A percentile compares a stretch with the other conserved stretches of the same genome.
Conservation (phyloP, 2,329 filamentous ascomycete species). For the Cryoendolithus antarcticus region DNA sequence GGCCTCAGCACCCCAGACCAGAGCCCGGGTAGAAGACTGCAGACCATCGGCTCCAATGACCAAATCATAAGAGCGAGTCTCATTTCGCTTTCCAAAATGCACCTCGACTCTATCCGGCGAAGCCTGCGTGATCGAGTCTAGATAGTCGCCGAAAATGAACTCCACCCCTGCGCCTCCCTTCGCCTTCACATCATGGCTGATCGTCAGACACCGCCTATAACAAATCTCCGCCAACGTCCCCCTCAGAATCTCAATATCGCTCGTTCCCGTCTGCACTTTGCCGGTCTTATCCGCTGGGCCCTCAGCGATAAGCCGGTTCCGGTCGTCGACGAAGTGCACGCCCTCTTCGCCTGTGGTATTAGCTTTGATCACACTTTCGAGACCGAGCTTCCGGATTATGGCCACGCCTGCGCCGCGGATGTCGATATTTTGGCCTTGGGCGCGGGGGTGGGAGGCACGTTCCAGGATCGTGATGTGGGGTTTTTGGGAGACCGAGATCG, state of each 20-base stretch:
- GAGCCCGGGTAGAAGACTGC: conserved; percentile 15
- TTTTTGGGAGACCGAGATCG: conserved; percentile 5
- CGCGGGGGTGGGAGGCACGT: conserved; percentile 8
- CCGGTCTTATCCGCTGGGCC: conserved; percentile 17
- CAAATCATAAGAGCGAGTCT: conserved; percentile 12
- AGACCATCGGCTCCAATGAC: conserved; percentile 23
- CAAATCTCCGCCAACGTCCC: conserved; percentile 15
- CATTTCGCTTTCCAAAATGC: conserved; percentile 12
- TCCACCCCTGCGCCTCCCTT: conserved; percentile 17
- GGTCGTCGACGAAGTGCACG: conserved; percentile 16
- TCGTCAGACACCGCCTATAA: conserved; percentile 8
- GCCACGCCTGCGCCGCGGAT: conserved; percentile 18
- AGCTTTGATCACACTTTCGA: conserved; percentile 15
- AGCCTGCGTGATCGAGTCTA: conserved; percentile 14
- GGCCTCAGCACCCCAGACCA: conserved; percentile 15
- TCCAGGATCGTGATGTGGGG: conserved; percentile 20
- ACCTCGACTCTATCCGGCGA: conserved; percentile 13
- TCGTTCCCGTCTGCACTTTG: conserved; percentile 16
- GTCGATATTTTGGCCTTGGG: conserved; percentile 23
- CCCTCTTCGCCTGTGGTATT: conserved; percentile 19
- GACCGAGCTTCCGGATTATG: conserved; percentile 17
- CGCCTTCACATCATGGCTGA: conserved; percentile 11
- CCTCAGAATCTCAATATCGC: conserved; percentile 21
- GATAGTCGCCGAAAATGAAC: conserved; percentile 17
- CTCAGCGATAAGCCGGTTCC: conserved; percentile 11